Percentiles rank a stretch among this genome's conserved stretches.
phyloP scores from a whole-genome alignment of 2,329 filamentous ascomycete genomes.

The Nigrospora osmanthi region DNA sequence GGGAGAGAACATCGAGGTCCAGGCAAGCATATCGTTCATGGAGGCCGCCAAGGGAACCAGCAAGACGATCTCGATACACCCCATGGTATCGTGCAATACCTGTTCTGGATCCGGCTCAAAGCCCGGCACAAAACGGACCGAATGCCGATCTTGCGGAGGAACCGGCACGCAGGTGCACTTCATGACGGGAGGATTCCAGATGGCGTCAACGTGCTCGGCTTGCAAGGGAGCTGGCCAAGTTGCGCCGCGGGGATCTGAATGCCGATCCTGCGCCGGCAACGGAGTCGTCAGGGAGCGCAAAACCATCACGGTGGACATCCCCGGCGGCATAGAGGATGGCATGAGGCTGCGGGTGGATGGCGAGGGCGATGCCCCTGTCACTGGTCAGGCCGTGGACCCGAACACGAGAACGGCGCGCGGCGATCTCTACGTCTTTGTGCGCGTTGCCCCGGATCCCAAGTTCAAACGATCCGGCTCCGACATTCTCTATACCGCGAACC shows the following conservation, averaged over 20 bases:
- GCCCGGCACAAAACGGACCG: conserved; percentile 61
- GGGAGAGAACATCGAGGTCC: conserved; percentile 94
- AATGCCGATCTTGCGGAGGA: conserved; percentile 76
- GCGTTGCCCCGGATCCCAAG: conserved; percentile 81
- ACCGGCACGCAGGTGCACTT: conserved; percentile 82
- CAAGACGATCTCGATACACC: conserved; percentile 83
- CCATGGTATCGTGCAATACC: conserved; percentile 71
- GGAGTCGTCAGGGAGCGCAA: conserved; percentile 79
- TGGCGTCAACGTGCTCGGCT: conserved; percentile 78
- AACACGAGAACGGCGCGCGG: conserved; percentile 63
- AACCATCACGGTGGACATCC: conserved; percentile 84
- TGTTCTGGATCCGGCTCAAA: conserved; percentile 83
- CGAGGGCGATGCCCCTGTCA: conserved; percentile 80
- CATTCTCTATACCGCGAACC: conserved; percentile 83
- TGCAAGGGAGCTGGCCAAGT: conserved; percentile 74
- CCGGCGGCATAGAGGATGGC: conserved; percentile 90
- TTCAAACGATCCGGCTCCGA: conserved; percentile 85
- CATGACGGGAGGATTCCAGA: conserved; percentile 90
- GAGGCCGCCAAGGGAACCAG: conserved; percentile 87
- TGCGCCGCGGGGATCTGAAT: conserved; percentile 75
- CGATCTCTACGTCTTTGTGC: conserved; percentile 86
- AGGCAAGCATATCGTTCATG: conserved; percentile 89
- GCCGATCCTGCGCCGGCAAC: conserved; percentile 69
- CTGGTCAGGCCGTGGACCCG: conserved; percentile 58
- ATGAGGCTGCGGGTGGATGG: conserved; percentile 83